Conservation (phyloP, 768 basidiomycete species). For the Suillus plorans region DNA sequence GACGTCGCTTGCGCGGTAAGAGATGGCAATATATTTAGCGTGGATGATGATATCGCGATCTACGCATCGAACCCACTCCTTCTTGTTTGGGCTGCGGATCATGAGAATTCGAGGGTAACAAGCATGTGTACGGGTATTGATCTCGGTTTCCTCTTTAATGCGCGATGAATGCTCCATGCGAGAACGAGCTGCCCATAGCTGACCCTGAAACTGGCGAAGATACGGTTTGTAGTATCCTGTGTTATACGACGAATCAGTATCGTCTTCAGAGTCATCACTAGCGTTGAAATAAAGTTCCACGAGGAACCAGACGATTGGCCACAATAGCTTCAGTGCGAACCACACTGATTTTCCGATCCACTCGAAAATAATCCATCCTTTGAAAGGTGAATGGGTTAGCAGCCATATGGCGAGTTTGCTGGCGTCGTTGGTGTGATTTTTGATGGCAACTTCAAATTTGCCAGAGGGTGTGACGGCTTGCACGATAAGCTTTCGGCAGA, state of each 20-base stretch:
- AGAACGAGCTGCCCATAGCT: constrained; percentile 23
- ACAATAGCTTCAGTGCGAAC: constrained; percentile 10
- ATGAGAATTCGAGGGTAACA: constrained; percentile 14
- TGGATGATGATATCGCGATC: constrained; percentile 6
- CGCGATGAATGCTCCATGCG: constrained; percentile 15
- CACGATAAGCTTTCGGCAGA: constrained; percentile 12
- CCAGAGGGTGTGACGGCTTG: constrained; percentile 12
- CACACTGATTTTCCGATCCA: constrained; percentile 11
- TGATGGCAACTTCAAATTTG: constrained; percentile 6
- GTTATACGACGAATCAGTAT: background rate
- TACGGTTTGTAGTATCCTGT: constrained; percentile 9
- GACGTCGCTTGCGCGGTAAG: constrained; percentile 12
- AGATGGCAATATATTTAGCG: constrained; percentile 16
- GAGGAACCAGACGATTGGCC: constrained; percentile 4
- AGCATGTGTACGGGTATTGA: constrained; percentile 11
- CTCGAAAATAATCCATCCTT: background rate
- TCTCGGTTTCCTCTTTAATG: background rate
- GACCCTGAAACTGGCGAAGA: constrained; percentile 11
- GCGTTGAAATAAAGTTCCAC: no score
- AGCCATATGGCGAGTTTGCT: constrained; percentile 15
- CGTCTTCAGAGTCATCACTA: background rate
- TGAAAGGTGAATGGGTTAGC: constrained; percentile 4
- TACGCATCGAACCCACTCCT: constrained; percentile 6
- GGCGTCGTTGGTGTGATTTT: background rate
- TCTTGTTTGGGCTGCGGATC: background rate